Conservation (phyloP, 805 yeast genomes). For the Metschnikowia anglica region DNA sequence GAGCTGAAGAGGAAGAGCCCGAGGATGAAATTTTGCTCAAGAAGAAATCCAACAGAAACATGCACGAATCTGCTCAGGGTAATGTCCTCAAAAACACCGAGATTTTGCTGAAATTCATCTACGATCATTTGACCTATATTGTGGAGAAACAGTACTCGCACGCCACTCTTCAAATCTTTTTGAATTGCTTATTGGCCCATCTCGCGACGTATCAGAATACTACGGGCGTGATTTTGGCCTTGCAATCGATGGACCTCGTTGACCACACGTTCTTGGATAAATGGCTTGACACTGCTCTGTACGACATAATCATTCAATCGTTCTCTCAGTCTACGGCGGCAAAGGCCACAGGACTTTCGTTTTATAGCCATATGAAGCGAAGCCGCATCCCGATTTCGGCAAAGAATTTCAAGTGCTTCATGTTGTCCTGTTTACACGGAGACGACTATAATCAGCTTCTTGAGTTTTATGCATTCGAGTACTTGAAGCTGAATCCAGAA, state of each 20-base stretch:
- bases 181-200: constrained; percentile 40
- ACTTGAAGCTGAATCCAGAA: constrained; percentile 6
- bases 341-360: constrained; percentile 26
- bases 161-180: constrained; percentile 25
- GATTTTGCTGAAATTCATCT: constrained; percentile 25
- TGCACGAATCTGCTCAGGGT: constrained; percentile 29
- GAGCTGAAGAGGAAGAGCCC: no score
- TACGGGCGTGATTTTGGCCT: constrained; percentile 25
- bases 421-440: constrained; percentile 19
- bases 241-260: constrained; percentile 12
- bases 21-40: background rate
- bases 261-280: constrained; percentile 19
- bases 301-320: constrained; percentile 28
- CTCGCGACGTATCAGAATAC: constrained; percentile 35
- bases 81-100: constrained; percentile 33
- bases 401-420: constrained; percentile 23
- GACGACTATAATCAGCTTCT: constrained; percentile 11
- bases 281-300: constrained; percentile 35
- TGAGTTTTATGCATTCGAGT: constrained; percentile 12
- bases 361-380: constrained; percentile 25
- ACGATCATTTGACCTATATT: constrained; percentile 26
- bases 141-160: background rate
- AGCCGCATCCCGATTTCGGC: constrained; percentile 12
- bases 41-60: constrained; percentile 23
- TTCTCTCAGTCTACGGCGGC: constrained; percentile 30